These are phyloP conservation scores for Pyrus hybrid DNA, from an alignment of 331 rosid species.

Conservation along the genomic window DNA sequence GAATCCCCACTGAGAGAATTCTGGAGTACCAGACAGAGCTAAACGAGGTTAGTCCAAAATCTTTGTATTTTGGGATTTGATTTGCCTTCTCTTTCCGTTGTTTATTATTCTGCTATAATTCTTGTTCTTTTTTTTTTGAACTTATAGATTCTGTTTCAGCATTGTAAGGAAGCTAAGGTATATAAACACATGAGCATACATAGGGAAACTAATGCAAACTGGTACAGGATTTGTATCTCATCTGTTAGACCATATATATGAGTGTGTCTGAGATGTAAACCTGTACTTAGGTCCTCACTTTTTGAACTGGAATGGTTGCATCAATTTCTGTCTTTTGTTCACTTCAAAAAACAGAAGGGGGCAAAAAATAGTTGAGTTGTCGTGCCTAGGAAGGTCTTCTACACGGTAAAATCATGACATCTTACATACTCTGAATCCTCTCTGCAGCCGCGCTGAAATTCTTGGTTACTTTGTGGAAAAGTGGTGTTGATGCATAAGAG, in stretches of 20 bases:
- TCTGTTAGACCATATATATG: not conserved
- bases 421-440: not conserved
- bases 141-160: not conserved
- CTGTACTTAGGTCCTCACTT: not conserved
- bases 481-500: not conserved
- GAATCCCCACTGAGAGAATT: constrained; percentile 40
- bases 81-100: not conserved
- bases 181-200: not conserved
- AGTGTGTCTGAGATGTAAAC: not conserved
- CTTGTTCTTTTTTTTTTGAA: not conserved
- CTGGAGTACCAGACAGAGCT: constrained; percentile 72
- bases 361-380: not conserved
- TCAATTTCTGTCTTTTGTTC: not conserved
- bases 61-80: not conserved
- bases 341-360: not conserved
- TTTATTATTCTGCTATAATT: not conserved
- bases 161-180: not conserved
- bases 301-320: not conserved
- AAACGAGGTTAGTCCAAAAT: constrained; percentile 54
- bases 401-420: not conserved
- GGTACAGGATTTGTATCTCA: not conserved
- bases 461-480: not conserved
- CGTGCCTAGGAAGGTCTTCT: not conserved
- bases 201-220: not conserved
- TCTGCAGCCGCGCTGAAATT: not conserved